phyloP scores from a whole-genome alignment of 2,329 filamentous ascomycete genomes.

The Stemphylium vesicarium region DNA sequence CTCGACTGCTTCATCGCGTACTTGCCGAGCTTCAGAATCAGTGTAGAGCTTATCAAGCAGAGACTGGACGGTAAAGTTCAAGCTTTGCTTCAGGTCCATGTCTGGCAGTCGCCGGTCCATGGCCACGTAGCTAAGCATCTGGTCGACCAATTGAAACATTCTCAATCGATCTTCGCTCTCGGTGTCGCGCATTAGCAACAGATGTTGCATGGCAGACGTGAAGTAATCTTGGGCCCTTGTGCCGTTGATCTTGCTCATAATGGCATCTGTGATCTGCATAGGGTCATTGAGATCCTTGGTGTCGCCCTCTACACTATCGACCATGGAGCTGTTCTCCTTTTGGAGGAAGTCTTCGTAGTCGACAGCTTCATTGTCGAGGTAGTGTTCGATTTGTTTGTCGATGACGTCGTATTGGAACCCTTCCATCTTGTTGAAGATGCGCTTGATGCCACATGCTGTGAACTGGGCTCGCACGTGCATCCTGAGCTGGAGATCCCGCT shows the following conservation, averaged over 20 bases:
- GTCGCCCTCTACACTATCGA: constrained; percentile 84
- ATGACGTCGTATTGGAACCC: constrained; percentile 97
- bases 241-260: constrained; percentile 81
- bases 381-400: constrained; percentile 96
- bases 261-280: constrained; percentile 90
- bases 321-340: constrained; percentile 85
- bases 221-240: constrained; percentile 94
- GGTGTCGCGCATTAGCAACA: constrained; percentile 89
- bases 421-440: constrained; percentile 95
- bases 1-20: constrained; percentile 88
- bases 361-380: constrained; percentile 91
- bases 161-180: constrained; percentile 89
- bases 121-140: constrained; percentile 98
- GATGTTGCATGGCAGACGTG: constrained; percentile 90
- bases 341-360: constrained; percentile 98
- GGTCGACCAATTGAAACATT: constrained; percentile 97
- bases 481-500: constrained; percentile 85
- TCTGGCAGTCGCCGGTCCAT: constrained; percentile 96
- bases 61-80: constrained; percentile 97
- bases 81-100: constrained; percentile 96
- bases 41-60: constrained; percentile 95
- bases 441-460: constrained; percentile 92
- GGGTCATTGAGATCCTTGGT: constrained; percentile 93
- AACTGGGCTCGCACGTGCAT: constrained; percentile 97
- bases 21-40: constrained; percentile 90